Base-by-base conservation (phyloP, 129 eudicot genomes). In the Logfia minima region DNA sequence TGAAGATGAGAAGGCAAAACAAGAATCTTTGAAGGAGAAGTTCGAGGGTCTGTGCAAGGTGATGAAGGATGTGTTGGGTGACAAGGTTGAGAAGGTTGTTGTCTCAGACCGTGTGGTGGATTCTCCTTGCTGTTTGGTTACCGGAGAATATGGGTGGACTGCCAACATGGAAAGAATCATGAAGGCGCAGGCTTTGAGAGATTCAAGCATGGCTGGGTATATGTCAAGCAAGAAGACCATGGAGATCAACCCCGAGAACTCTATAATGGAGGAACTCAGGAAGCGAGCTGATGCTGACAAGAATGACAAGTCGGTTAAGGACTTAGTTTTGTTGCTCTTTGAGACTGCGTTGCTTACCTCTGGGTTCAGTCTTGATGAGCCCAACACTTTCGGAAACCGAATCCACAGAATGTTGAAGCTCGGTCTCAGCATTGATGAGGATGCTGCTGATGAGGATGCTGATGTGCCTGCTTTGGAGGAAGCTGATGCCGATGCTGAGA, bases 111-210 rank as follows among this genome's bases (percentile, higher is more conserved):
- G 98, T 74, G 96, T 93, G 56, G 98, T 93, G 18, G 98, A 93
- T 41, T 93, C 98, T 11, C 98, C 98, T 0, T 93, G 98, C 81
- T 93, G 98, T 83, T 85, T 93, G 92, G 98, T 93, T 8, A 93
- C 98, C 3, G 98, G 97, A 0, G 98, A 93, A 51, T 93, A 93
- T 52, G 98, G 98, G 2, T 93, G 98, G 98, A 86, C 90, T 0
- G 98, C 98, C 31, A 93, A 93, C 88, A 93, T 93, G 98, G 98
- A 93, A 61, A 83, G 98, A 52, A 93, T 93, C 75, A 93, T 93
- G 98, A 93, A 93, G 83, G 98, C 98, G 0, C 98, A 93, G 58
- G 98, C 98, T 7, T 67, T 93, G 75, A 88, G 97, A 80, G 98
- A 93, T 77, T 90, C 97, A 0, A 93, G 98, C 87, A 93, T 93